Percentiles rank a stretch among this genome's conserved stretches.
Evolutionary conservation across 2,329 filamentous ascomycete species (phyloP).

Genomic region (Fusarium sp.): DNA sequence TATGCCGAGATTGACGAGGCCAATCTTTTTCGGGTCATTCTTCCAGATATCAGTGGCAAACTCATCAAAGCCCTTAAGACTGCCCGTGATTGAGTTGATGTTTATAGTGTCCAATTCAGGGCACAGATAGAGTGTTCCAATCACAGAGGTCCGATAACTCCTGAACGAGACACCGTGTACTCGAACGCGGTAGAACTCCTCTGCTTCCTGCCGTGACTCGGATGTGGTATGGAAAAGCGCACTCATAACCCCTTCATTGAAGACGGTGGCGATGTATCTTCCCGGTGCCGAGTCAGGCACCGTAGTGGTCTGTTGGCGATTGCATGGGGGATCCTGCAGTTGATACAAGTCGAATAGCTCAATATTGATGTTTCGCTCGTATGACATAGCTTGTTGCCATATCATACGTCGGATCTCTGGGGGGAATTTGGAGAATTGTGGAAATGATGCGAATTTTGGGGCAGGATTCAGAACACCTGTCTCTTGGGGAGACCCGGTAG

Average conservation of each 20-base stretch:
- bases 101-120: neutral
- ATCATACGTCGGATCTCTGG: neutral
- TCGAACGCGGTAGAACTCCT: neutral
- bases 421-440: neutral
- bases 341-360: neutral
- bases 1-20: neutral
- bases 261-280: no score
- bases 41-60: neutral
- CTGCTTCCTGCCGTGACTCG: neutral
- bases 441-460: neutral
- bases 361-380: neutral
- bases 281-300: no score
- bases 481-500: neutral
- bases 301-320: neutral
- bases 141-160: fast-evolving
- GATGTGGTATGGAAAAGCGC: neutral
- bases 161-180: neutral
- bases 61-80: fast-evolving
- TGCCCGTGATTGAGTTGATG: neutral
- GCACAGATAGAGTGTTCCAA: neutral
- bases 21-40: neutral
- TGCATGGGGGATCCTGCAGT: no score
- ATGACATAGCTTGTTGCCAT: neutral
- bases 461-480: neutral
- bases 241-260: neutral